Percentiles rank a stretch among this genome's conserved stretches.
Conservation (phyloP, 768 basidiomycete species). For the Lactifluus echinatus region DNA sequence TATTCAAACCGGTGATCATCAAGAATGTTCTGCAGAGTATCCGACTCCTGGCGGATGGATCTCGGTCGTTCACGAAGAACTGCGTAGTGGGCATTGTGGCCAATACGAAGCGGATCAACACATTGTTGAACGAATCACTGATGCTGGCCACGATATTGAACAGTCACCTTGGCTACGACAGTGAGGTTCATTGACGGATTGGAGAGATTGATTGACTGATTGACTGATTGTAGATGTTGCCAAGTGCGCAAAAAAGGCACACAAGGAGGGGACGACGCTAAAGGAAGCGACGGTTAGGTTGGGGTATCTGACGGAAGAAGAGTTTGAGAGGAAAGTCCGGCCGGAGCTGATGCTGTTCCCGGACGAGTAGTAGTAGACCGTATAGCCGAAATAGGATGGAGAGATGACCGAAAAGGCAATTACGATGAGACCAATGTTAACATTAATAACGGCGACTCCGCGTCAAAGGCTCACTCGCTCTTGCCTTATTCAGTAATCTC, state of each 20-base stretch:
- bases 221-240: slow-evolving; percentile 67
- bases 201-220: slow-evolving; percentile 1
- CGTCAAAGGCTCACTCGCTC: slow-evolving; percentile 8
- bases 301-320: slow-evolving; percentile 78
- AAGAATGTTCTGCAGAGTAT: slow-evolving; percentile 97
- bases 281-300: slow-evolving; percentile 90
- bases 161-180: slow-evolving; percentile 94
- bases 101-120: slow-evolving; percentile 88
- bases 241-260: slow-evolving; percentile 99
- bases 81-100: slow-evolving; percentile 95
- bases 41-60: slow-evolving; percentile 85
- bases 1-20: slow-evolving; percentile 98
- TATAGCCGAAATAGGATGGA: slow-evolving; percentile 2
- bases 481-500: background rate
- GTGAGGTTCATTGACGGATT: slow-evolving; percentile 39
- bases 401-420: slow-evolving; percentile 17
- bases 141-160: slow-evolving; percentile 99
- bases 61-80: slow-evolving; percentile 93
- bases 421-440: slow-evolving; percentile 13
- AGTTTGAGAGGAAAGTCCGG: slow-evolving; percentile 90
- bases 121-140: slow-evolving; percentile 86
- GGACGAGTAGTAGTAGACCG: slow-evolving; percentile 25
- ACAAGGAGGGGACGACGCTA: slow-evolving; percentile 93
- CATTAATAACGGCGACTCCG: slow-evolving; percentile 19
- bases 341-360: slow-evolving; percentile 88